Evolutionary conservation across 805 yeast species (phyloP).

Genomic region (Cyberlindnera americana): DNA sequence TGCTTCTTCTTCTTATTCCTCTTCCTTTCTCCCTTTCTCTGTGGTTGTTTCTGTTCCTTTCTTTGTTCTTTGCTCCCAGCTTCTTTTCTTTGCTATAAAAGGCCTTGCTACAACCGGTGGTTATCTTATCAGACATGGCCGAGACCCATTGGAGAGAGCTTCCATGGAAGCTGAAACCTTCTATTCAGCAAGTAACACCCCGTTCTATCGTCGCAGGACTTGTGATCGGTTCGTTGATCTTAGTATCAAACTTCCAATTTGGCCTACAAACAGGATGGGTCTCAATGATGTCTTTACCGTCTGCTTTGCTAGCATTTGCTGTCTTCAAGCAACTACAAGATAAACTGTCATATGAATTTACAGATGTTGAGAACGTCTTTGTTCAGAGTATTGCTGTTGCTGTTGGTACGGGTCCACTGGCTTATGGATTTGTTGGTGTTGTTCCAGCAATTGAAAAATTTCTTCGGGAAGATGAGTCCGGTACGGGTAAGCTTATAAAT

Average conservation of each 20-base stretch:
- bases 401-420: constrained; percentile 95
- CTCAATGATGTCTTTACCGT: constrained; percentile 96
- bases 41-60: no score
- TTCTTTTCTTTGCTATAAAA: no score
- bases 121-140: no score
- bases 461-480: constrained; percentile 73
- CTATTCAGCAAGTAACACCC: constrained; percentile 62
- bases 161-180: constrained; percentile 39
- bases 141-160: constrained; percentile 19
- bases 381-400: constrained; percentile 94
- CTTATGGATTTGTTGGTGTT: constrained; percentile 93
- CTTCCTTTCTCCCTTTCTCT: no score
- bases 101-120: no score
- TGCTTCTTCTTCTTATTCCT: no score
- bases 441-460: constrained; percentile 94
- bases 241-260: constrained; percentile 90
- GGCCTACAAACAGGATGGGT: constrained; percentile 99
- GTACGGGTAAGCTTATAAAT: constrained; percentile 38
- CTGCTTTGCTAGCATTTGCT: constrained; percentile 85
- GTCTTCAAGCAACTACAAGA: constrained; percentile 58
- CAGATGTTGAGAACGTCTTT: constrained; percentile 93
- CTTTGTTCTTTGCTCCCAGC: background rate
- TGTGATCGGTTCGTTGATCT: constrained; percentile 78
- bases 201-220: constrained; percentile 76
- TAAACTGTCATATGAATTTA: constrained; percentile 42